Evolutionary conservation across 2,329 filamentous ascomycete species (phyloP).

Genomic region (Metarhizium sp.): DNA sequence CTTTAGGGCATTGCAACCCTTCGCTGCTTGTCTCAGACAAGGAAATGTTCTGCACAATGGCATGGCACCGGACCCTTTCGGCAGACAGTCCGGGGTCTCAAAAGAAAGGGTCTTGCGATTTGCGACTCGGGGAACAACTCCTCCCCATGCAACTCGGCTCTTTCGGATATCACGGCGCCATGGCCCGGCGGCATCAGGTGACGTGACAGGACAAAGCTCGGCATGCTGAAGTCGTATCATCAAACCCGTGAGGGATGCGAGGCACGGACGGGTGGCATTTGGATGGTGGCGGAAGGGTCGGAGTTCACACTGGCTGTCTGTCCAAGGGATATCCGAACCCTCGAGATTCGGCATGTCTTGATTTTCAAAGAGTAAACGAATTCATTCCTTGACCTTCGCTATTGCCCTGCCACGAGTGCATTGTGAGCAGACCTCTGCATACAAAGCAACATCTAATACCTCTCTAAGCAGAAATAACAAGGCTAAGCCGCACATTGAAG

Average conservation of each 20-base stretch:
- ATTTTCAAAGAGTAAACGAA: no score
- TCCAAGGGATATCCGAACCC: no score
- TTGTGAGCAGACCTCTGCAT: no score
- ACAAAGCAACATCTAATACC: no score
- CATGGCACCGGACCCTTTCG: neutral
- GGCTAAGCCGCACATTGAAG: no score
- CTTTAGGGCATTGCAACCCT: no score
- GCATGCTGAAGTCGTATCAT: neutral
- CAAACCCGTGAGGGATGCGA: neutral
- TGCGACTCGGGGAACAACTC: neutral
- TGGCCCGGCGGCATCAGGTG: neutral
- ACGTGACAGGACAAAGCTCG: neutral
- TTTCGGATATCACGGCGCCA: neutral
- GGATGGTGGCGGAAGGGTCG: neutral
- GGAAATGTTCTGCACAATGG: neutral
- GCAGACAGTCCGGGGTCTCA: neutral
- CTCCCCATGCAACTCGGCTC: neutral
- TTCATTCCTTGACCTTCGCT: no score
- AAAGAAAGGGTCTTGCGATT: neutral
- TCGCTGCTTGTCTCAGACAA: no score
- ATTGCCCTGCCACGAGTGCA: no score
- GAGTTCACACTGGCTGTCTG: no score
- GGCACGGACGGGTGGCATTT: neutral
- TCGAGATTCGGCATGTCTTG: no score
- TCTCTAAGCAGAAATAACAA: no score